These are phyloP conservation scores for Nakaseomyces bracarensis DNA, from an alignment of 1,139 yeast genomes.

Conservation along the genomic window DNA sequence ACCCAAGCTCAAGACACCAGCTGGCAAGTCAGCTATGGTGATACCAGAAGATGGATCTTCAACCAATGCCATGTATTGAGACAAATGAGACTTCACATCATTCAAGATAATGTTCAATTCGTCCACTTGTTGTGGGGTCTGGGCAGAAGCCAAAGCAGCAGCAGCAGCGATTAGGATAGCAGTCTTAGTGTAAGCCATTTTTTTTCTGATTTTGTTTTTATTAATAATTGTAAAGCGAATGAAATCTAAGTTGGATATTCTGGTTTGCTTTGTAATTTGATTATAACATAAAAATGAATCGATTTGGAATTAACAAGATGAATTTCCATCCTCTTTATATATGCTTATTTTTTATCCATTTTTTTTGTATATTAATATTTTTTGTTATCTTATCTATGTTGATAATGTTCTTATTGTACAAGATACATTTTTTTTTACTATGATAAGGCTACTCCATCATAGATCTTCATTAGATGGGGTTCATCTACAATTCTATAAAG, in stretches of 20 bases:
- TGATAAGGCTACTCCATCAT: too few relatives aligned
- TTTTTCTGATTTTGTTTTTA: too few relatives aligned
- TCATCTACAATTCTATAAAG: too few relatives aligned
- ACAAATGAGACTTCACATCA: constrained; percentile 11
- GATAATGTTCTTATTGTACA: too few relatives aligned
- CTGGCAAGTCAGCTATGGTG: constrained; percentile 27
- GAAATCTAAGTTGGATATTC: constrained; percentile 5
- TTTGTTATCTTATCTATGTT: too few relatives aligned
- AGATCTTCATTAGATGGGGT: too few relatives aligned
- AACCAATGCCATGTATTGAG: constrained; percentile 14
- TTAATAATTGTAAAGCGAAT: constrained; percentile 8
- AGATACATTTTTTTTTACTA: too few relatives aligned
- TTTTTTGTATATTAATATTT: too few relatives aligned
- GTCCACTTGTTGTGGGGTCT: constrained; percentile 10
- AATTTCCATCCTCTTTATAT: too few relatives aligned
- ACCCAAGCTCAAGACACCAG: constrained; percentile 19
- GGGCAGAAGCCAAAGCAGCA: constrained; percentile 11
- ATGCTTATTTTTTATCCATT: too few relatives aligned
- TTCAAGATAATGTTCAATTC: constrained; percentile 12
- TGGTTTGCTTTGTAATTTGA: background rate
- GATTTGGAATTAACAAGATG: too few relatives aligned
- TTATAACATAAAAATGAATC: too few relatives aligned
- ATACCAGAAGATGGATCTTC: constrained; percentile 7
- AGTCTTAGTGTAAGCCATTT: constrained; percentile 9
- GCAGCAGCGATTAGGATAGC: constrained; percentile 10